Percentiles rank a stretch among this genome's conserved stretches.
These are phyloP conservation scores for Xylaria longipes DNA, from an alignment of 495 filamentous ascomycete genomes.

Conservation along the genomic window DNA sequence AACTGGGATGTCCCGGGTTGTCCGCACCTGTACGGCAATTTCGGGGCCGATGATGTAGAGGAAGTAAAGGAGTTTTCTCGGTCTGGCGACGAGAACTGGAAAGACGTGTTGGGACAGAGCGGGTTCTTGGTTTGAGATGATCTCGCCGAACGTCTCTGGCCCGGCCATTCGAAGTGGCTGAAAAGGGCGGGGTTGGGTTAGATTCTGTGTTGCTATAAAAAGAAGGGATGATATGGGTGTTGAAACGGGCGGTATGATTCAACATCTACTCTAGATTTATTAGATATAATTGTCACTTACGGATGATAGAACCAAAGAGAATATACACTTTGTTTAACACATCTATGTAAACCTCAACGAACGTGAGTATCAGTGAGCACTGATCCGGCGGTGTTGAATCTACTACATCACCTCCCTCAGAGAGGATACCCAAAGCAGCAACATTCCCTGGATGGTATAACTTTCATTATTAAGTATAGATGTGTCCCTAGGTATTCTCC, in stretches of 20 bases:
- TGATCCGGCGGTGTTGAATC: neutral
- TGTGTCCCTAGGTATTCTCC: neutral
- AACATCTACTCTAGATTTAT: slow-evolving; percentile 6
- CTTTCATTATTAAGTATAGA: slow-evolving; percentile 9
- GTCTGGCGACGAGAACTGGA: slow-evolving; percentile 38
- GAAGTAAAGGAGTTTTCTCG: slow-evolving; percentile 39
- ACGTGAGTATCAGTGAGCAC: neutral
- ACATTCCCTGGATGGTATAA: neutral
- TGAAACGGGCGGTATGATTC: neutral
- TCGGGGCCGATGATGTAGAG: slow-evolving; percentile 50
- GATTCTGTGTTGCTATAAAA: neutral
- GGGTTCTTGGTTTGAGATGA: slow-evolving; percentile 27
- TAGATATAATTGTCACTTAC: neutral
- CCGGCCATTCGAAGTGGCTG: neutral
- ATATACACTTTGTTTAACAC: neutral
- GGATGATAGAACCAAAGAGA: neutral
- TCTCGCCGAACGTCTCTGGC: neutral
- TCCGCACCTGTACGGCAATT: slow-evolving; percentile 56
- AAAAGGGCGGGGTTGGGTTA: neutral
- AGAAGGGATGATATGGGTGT: neutral
- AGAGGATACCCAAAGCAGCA: neutral
- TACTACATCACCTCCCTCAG: neutral
- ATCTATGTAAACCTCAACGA: neutral
- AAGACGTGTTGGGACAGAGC: slow-evolving; percentile 37
- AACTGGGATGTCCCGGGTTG: slow-evolving; percentile 57